Evolutionary conservation across 768 basidiomycete genomes (phyloP).

Genomic region (Pleurotus eryngii): DNA sequence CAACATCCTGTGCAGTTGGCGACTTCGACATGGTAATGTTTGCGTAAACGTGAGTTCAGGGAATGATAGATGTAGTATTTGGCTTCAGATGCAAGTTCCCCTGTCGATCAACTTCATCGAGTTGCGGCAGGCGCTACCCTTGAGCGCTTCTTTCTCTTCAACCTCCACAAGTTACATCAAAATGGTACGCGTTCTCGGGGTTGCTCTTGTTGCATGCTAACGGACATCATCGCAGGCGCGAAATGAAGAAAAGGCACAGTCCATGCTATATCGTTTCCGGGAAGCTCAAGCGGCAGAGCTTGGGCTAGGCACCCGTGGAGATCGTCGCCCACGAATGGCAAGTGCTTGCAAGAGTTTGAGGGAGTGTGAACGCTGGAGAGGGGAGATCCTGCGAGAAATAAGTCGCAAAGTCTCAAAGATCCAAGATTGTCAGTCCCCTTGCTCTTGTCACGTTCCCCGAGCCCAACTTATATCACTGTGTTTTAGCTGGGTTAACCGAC

Average conservation of each 20-base stretch:
- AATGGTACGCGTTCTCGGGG: background rate
- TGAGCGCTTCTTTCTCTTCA: background rate
- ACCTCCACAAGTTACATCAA: background rate
- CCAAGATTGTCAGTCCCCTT: conserved; percentile 71
- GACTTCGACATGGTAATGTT: background rate
- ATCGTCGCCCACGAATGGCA: conserved; percentile 90
- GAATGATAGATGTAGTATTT: too few species aligned
- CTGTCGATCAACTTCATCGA: background rate
- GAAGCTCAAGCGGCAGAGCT: conserved; percentile 96
- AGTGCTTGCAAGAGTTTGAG: conserved; percentile 86
- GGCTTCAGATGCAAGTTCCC: background rate
- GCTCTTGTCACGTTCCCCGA: background rate
- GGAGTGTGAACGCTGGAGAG: conserved; percentile 94
- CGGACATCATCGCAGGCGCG: conserved; percentile 59
- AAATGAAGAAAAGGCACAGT: conserved; percentile 98
- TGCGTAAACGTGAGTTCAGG: background rate
- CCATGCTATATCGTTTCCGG: conserved; percentile 92
- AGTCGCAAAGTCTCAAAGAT: conserved; percentile 97
- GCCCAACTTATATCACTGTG: background rate
- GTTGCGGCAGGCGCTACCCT: background rate
- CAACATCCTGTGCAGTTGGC: conserved; percentile 11
- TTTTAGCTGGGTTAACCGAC: conserved; percentile 83
- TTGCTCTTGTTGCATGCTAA: background rate
- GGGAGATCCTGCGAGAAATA: conserved; percentile 92
- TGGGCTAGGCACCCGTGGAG: conserved; percentile 80